Conservation (phyloP, 2,329 filamentous ascomycete genomes). For the Zymoseptoria tritici region DNA sequence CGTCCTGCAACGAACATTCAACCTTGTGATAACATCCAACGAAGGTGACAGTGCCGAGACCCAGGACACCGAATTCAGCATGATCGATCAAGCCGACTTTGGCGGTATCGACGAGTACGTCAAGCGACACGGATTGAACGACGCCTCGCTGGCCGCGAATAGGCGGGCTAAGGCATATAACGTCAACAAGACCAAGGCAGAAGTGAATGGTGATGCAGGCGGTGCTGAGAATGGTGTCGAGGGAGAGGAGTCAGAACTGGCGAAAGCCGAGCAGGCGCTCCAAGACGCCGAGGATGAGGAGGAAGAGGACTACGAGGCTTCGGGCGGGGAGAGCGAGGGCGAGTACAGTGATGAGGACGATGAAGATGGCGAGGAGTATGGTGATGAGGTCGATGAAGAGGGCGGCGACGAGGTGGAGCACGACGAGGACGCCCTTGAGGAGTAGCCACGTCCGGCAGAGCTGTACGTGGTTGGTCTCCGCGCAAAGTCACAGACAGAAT, state of each 20-base stretch:
- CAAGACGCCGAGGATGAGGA: constrained; percentile 29
- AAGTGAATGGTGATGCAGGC: constrained; percentile 11
- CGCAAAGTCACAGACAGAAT: neutral
- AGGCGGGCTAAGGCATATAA: constrained; percentile 55
- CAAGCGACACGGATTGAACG: constrained; percentile 53
- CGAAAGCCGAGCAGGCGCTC: constrained; percentile 26
- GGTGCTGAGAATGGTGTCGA: constrained; percentile 22
- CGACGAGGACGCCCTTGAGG: neutral
- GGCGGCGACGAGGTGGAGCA: constrained; percentile 5
- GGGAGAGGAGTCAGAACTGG: constrained; percentile 22
- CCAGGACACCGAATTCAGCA: constrained; percentile 56
- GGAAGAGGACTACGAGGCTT: constrained; percentile 29
- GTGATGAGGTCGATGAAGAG: constrained; percentile 20
- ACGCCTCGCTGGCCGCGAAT: constrained; percentile 55
- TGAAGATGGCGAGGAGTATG: constrained; percentile 18
- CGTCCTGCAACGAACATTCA: constrained; percentile 59
- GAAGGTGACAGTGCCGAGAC: constrained; percentile 10
- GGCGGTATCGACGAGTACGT: constrained; percentile 56
- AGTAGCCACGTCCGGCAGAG: neutral
- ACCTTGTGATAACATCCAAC: constrained; percentile 47
- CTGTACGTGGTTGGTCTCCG: neutral
- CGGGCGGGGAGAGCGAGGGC: constrained; percentile 28
- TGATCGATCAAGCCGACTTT: constrained; percentile 59
- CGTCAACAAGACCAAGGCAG: constrained; percentile 34
- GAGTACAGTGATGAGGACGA: constrained; percentile 26